Conservation (phyloP, 2,329 filamentous ascomycete genomes). For the Ascochyta koolunga region DNA sequence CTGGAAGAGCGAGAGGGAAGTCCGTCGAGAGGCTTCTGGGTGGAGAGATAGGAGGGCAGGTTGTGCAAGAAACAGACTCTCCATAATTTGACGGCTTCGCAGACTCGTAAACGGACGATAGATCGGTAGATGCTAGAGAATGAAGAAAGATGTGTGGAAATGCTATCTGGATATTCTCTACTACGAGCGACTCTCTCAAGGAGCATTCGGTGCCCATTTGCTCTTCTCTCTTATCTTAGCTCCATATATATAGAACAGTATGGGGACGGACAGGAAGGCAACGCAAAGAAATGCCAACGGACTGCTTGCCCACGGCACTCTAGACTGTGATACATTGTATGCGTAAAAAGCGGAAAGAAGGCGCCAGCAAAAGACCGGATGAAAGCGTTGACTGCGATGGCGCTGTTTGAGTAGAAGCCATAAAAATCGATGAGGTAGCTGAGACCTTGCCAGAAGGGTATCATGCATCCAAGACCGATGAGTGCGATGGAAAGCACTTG, state of each 20-base stretch:
- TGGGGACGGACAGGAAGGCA: slow-evolving; percentile 41
- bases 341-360: slow-evolving; percentile 58
- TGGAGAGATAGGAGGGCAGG: not conserved
- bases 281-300: slow-evolving; percentile 44
- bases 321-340: slow-evolving; percentile 52
- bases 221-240: slow-evolving; percentile 40
- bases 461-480: slow-evolving; percentile 74
- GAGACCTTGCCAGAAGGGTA: slow-evolving; percentile 82
- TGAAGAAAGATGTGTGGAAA: not conserved
- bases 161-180: no score
- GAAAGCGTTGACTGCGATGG: slow-evolving; percentile 58
- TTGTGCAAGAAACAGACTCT: slow-evolving; percentile 2
- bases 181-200: not conserved
- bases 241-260: slow-evolving; percentile 46
- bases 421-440: slow-evolving; percentile 79
- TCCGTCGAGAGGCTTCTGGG: not conserved
- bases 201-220: slow-evolving; percentile 37
- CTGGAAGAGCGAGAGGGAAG: slow-evolving; percentile 10
- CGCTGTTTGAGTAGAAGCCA: slow-evolving; percentile 53
- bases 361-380: slow-evolving; percentile 57
- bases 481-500: slow-evolving; percentile 64
- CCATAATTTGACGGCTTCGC: not conserved
- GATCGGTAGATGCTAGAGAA: not conserved
- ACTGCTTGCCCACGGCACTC: slow-evolving; percentile 44
- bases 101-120: not conserved